phyloP scores from a whole-genome alignment of 495 filamentous ascomycete species.

The Penicillium silybi region DNA sequence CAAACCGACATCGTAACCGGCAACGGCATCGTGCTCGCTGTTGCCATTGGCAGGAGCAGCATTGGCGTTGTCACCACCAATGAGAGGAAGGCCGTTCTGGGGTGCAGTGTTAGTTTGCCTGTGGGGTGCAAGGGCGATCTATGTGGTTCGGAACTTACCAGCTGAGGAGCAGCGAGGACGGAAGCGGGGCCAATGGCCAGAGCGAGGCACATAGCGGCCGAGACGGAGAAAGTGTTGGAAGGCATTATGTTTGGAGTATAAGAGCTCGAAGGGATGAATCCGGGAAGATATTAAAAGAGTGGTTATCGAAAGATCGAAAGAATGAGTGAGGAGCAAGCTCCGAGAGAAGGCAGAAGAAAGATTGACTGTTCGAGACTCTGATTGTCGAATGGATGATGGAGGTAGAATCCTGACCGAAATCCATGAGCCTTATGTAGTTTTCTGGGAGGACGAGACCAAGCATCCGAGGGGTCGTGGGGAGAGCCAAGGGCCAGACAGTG shows the following conservation, averaged over 20 bases:
- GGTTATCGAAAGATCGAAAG: conserved; percentile 16
- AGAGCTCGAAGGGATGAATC: conserved; percentile 1
- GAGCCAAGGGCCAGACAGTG: conserved; percentile 15
- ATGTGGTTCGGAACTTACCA: conserved; percentile 17
- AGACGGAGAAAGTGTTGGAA: conserved; percentile 29
- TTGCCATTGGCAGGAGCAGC: conserved; percentile 18
- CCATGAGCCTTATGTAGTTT: conserved; percentile 27
- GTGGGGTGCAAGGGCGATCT: background rate
- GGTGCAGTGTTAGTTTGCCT: background rate
- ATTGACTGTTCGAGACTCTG: conserved; percentile 23
- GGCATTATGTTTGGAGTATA: conserved; percentile 23
- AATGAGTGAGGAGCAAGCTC: conserved; percentile 5
- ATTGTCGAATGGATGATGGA: conserved; percentile 15
- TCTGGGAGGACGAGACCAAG: background rate
- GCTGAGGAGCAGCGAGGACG: conserved; percentile 31
- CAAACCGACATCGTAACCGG: conserved; percentile 24
- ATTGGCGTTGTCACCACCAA: conserved; percentile 5
- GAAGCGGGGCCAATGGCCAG: conserved; percentile 31
- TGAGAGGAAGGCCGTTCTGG: conserved; percentile 10
- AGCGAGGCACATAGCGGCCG: conserved; percentile 34
- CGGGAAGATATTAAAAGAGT: conserved; percentile 6
- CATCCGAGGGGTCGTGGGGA: conserved; percentile 11
- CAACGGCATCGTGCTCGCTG: conserved; percentile 25
- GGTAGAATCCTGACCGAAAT: conserved; percentile 6
- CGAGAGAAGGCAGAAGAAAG: conserved; percentile 11